Conservation (phyloP, 2,329 filamentous ascomycete genomes). For the Nemania sp. region DNA sequence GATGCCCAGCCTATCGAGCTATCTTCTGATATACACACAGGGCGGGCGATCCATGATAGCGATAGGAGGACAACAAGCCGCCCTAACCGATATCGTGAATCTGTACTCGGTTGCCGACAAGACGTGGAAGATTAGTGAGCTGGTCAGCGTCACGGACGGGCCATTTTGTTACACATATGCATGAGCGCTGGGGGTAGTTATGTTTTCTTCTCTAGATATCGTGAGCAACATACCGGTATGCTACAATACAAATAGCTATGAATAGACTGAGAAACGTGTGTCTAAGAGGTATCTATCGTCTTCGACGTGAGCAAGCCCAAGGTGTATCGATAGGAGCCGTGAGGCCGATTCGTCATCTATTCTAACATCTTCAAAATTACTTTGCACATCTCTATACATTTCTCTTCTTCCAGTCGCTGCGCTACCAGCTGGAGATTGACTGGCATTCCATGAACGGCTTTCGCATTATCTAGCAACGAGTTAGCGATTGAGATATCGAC, state of each 20-base stretch:
- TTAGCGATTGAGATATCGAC: background rate
- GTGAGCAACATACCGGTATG: background rate
- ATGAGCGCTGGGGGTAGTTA: background rate
- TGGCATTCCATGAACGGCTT: constrained; percentile 46
- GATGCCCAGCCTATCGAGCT: background rate
- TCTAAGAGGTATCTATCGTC: too few relatives aligned
- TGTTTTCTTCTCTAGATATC: background rate
- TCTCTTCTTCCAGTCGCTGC: constrained; percentile 40
- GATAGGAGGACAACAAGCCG: constrained; percentile 2
- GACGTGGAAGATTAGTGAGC: constrained; percentile 30
- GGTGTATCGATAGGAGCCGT: too few relatives aligned
- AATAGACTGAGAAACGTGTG: background rate
- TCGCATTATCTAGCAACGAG: constrained; percentile 42
- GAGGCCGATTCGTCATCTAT: constrained; percentile 14
- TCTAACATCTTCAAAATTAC: constrained; percentile 32
- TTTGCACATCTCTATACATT: constrained; percentile 39
- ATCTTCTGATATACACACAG: constrained; percentile 9
- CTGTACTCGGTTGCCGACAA: constrained; percentile 19
- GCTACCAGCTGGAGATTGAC: constrained; percentile 50
- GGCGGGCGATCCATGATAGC: constrained; percentile 22
- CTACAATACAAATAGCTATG: background rate
- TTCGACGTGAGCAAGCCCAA: too few relatives aligned
- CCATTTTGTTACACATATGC: constrained; percentile 38
- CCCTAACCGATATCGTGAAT: constrained; percentile 21
- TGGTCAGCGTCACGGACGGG: constrained; percentile 35